Evolutionary conservation across 495 filamentous ascomycete species (phyloP).

Genomic region (Aspergillus sclerotioniger): DNA sequence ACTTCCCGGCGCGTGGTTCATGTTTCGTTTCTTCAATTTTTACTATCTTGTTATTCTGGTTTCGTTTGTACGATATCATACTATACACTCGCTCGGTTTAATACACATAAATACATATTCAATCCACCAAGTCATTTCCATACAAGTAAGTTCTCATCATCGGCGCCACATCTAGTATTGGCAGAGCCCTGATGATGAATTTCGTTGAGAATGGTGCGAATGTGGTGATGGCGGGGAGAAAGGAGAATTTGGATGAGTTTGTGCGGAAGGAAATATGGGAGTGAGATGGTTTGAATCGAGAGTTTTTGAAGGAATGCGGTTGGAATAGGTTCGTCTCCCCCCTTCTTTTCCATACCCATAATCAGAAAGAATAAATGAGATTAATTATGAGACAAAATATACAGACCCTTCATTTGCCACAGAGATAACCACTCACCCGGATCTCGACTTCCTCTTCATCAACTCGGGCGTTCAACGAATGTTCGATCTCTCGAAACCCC

Average conservation of each 20-base stretch:
- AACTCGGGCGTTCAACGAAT: slow-evolving; percentile 48
- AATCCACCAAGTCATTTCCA: slow-evolving; percentile 20
- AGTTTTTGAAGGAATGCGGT: slow-evolving; percentile 62
- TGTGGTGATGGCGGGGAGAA: slow-evolving; percentile 62
- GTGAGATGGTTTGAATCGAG: slow-evolving; percentile 51
- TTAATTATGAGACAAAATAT: neutral
- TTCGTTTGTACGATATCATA: neutral
- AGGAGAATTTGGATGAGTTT: slow-evolving; percentile 64
- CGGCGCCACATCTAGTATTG: slow-evolving; percentile 72
- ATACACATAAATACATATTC: neutral
- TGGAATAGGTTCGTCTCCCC: slow-evolving; percentile 48
- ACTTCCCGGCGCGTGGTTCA: too few species aligned
- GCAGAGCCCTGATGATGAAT: slow-evolving; percentile 60
- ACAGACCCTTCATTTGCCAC: slow-evolving; percentile 29
- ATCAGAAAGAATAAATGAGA: neutral
- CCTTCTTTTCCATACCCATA: neutral
- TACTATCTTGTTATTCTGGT: too few species aligned
- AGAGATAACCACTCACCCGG: slow-evolving; percentile 54
- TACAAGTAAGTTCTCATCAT: slow-evolving; percentile 71
- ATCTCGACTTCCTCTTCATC: slow-evolving; percentile 43
- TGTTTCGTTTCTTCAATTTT: too few species aligned
- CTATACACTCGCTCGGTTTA: neutral
- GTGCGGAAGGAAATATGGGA: slow-evolving; percentile 57
- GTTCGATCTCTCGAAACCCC: slow-evolving; percentile 63
- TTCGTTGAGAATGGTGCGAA: slow-evolving; percentile 58